phyloP scores from a whole-genome alignment of 257 asterid species.

The Capsicum chinense region DNA sequence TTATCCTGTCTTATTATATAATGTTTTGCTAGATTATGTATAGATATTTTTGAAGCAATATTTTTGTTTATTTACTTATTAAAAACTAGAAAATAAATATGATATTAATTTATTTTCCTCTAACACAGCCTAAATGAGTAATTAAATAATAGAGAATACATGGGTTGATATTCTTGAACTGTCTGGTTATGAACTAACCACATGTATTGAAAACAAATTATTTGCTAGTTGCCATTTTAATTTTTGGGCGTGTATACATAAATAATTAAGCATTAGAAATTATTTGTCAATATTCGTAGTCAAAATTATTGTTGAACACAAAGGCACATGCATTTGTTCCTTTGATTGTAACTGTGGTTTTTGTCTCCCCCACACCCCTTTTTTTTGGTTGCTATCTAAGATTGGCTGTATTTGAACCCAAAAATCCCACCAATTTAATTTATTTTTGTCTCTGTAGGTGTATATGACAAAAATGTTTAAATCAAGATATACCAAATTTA shows the following conservation, averaged over 20 bases:
- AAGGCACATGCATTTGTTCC: constrained; percentile 27
- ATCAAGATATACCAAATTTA: background rate
- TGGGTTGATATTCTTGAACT: background rate
- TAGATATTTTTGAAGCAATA: background rate
- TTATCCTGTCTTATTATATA: too few species aligned
- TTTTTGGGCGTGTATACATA: background rate
- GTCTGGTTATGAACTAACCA: constrained; percentile 9
- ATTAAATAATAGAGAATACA: background rate
- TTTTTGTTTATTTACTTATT: background rate
- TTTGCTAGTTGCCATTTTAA: background rate
- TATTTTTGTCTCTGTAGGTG: constrained; percentile 9
- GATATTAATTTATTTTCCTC: background rate
- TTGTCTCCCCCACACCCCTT: too few species aligned
- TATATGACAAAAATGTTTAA: background rate
- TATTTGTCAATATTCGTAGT: background rate
- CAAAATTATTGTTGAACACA: background rate
- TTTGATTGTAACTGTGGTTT: background rate
- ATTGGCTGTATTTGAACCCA: constrained; percentile 12
- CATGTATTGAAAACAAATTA: background rate
- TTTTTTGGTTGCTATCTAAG: background rate
- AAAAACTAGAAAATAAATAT: background rate
- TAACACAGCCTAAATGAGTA: background rate
- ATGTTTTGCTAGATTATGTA: background rate
- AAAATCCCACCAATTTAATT: constrained; percentile 1
- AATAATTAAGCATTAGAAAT: background rate